Percentiles rank a stretch among this genome's conserved stretches.
Conservation (phyloP, 192 early-diverging fungal genomes). For the Coemansia sp. region DNA sequence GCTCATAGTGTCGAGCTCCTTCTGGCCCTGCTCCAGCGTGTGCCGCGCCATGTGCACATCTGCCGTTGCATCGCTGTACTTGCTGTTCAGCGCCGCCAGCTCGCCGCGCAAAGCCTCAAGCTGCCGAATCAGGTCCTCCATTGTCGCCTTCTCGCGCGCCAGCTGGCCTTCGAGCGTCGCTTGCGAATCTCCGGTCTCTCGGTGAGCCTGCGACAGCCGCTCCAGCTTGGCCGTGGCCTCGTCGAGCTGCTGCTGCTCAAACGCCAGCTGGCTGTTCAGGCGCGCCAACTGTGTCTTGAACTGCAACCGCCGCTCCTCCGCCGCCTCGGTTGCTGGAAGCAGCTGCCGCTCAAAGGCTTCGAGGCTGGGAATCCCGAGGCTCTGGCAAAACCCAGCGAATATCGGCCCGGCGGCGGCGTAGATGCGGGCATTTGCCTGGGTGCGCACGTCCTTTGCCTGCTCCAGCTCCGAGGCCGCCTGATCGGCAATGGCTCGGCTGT, state of each 20-base stretch:
- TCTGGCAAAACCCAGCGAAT: slow-evolving; percentile 76
- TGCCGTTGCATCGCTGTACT: slow-evolving; percentile 53
- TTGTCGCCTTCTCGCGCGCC: slow-evolving; percentile 47
- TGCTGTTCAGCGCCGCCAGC: slow-evolving; percentile 44
- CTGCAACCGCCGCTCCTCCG: slow-evolving; percentile 65
- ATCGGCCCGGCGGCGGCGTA: slow-evolving; percentile 56
- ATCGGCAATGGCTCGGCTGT: slow-evolving; percentile 11
- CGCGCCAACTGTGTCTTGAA: slow-evolving; percentile 74
- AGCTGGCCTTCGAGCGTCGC: slow-evolving; percentile 41
- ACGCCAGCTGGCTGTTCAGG: slow-evolving; percentile 70
- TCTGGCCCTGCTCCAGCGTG: slow-evolving; percentile 60
- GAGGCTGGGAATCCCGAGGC: slow-evolving; percentile 67
- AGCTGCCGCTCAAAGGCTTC: slow-evolving; percentile 82
- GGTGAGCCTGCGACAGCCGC: slow-evolving; percentile 52
- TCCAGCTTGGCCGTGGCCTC: slow-evolving; percentile 56
- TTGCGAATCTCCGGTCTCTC: slow-evolving; percentile 32
- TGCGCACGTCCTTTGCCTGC: slow-evolving; percentile 37
- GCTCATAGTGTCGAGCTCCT: slow-evolving; percentile 50
- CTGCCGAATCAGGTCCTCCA: slow-evolving; percentile 40
- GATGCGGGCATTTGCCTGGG: slow-evolving; percentile 43
- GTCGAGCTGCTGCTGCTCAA: slow-evolving; percentile 68
- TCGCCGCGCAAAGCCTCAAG: slow-evolving; percentile 47
- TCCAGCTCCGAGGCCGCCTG: slow-evolving; percentile 44
- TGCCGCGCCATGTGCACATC: slow-evolving; percentile 58
- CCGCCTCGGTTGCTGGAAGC: slow-evolving; percentile 62